phyloP scores from a whole-genome alignment of 148 eudicot species.

The Silene uniflora region DNA sequence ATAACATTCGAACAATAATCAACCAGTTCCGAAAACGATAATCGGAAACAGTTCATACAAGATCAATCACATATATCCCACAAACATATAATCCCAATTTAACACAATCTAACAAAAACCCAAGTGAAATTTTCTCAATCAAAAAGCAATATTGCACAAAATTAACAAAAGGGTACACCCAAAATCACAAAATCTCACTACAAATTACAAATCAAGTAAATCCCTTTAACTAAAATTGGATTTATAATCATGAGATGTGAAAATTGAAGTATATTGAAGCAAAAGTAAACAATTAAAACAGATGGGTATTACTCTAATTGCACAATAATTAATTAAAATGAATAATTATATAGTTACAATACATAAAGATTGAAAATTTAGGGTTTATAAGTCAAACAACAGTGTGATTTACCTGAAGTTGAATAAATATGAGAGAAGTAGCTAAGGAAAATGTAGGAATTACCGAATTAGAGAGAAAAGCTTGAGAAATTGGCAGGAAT shows the following conservation, averaged over 20 bases:
- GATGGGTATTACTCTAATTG: slow-evolving; percentile 9
- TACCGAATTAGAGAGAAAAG: too few relatives aligned
- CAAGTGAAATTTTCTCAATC: not conserved
- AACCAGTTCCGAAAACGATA: not conserved
- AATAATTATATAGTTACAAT: not conserved
- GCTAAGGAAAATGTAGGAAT: not conserved
- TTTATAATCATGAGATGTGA: not conserved
- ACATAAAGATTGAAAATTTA: slow-evolving; percentile 7
- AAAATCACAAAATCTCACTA: not conserved
- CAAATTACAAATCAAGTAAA: not conserved
- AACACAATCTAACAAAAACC: slow-evolving; percentile 12
- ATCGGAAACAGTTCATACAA: not conserved
- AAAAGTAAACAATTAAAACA: not conserved
- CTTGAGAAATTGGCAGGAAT: not conserved
- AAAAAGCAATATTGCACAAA: not conserved
- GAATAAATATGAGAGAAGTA: slow-evolving; percentile 6
- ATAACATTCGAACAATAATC: slow-evolving; percentile 9
- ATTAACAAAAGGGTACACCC: not conserved
- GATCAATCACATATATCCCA: not conserved
- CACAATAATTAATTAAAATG: not conserved
- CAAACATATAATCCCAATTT: not conserved
- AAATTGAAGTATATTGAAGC: not conserved
- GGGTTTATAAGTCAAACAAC: slow-evolving; percentile 24
- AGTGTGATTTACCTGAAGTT: slow-evolving; percentile 21
- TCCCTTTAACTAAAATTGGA: not conserved